Evolutionary conservation across 1,284 basidiomycete genomes (phyloP), one percentile per base, ranked within the genome.

Genomic region (Cerioporus squamosus): DNA sequence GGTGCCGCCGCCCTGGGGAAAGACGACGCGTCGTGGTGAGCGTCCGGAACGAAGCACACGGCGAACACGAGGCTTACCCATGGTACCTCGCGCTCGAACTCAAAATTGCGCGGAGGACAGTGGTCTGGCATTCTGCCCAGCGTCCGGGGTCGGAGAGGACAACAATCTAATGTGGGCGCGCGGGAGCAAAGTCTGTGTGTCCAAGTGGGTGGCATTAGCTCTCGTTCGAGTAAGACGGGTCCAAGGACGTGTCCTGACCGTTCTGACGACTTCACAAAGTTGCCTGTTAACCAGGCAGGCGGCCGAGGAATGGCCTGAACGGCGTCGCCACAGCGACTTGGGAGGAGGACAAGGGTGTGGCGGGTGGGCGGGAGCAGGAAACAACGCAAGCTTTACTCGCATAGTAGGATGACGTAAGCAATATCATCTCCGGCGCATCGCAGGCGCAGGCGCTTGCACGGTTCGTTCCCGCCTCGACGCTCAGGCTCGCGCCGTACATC

Each of bases 61-160:
- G 22, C 14, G 40, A 26, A 52, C 18, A 29, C 10, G 39, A 24
- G 20, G 23, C 59, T n/a, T 54, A 63, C 62, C 62, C 62, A 63
- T 58, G 43, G 48, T n/a, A 55, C 33, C 24, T 58, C 48, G 7
- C 47, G 53, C 49, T 58, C 53, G 20, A 14, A 38, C 17, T 63
- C 56, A 20, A 61, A 42, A 43, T 59, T 53, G 29, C 56, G 45
- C 10, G 62, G 62, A 4, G 39, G 15, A 26, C 47, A 51, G 38
- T 63, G 62, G 8, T 59, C 59, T 22, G 56, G 62, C 62, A 63
- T 63, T 10, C 33, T 23, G n/a, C 23, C 23, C 40, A 45, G 33
- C 33, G 33, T 36, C 33, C 33, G 10, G 33, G 29, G 9, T 10
- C 14, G 33, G 36, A 3, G n/a, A 36, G 33, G 26, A 43, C 31